These are phyloP conservation scores for Reutealis trisperma DNA, from an alignment of 345 rosid genomes.

Conservation along the genomic window DNA sequence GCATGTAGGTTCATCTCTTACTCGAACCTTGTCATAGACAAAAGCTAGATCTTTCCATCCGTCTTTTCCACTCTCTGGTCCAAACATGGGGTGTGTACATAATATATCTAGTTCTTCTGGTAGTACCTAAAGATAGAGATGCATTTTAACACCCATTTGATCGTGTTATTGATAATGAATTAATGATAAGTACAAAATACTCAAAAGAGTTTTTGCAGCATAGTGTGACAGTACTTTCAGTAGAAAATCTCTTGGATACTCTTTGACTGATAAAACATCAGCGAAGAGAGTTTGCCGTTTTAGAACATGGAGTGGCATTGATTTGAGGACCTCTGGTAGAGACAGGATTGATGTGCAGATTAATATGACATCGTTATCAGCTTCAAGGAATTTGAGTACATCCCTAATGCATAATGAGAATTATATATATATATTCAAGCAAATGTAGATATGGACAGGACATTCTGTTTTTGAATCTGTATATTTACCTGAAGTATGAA, in stretches of 20 bases:
- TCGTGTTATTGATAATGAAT: background rate
- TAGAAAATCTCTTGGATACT: conserved; percentile 17
- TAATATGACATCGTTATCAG: conserved; percentile 24
- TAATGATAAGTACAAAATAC: no score
- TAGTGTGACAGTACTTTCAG: conserved; percentile 2
- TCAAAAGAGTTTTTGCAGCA: background rate
- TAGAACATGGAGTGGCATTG: conserved; percentile 18
- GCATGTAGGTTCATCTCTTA: conserved; percentile 11
- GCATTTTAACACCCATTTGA: background rate
- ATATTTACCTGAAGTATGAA: conserved; percentile 42
- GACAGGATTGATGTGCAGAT: conserved; percentile 26
- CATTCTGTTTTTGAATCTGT: background rate
- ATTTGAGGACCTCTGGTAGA: conserved; percentile 7
- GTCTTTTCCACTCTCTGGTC: conserved; percentile 27
- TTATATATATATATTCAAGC: background rate
- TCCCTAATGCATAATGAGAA: conserved; percentile 32
- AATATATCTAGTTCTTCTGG: conserved; percentile 19
- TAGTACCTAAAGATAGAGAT: conserved; percentile 11
- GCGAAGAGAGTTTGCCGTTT: conserved; percentile 19
- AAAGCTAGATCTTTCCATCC: conserved; percentile 26
- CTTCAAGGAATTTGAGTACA: conserved; percentile 32
- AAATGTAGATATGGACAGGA: background rate
- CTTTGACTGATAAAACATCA: conserved; percentile 28
- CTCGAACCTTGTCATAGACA: conserved; percentile 20
- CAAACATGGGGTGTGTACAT: conserved; percentile 31